These are phyloP conservation scores for Moesziomyces globuligerus DNA, from an alignment of 1,284 basidiomycete genomes.

Conservation along the genomic window DNA sequence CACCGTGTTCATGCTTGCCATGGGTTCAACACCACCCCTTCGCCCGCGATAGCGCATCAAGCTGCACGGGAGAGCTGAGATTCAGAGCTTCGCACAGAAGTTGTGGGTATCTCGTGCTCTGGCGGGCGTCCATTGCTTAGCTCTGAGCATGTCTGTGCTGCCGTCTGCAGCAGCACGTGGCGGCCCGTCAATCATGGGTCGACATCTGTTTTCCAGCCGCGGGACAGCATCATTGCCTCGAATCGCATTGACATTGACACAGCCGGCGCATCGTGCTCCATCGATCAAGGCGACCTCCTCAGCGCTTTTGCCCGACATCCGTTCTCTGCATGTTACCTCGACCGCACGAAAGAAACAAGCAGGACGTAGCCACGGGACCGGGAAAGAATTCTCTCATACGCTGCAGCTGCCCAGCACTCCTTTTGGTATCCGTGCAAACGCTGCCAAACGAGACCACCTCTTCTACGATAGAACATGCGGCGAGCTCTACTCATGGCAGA, in stretches of 20 bases:
- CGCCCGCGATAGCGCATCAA: neutral
- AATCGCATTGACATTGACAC: neutral
- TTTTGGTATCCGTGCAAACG: constrained; percentile 81
- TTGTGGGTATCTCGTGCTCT: too few species aligned
- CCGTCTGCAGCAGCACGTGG: neutral
- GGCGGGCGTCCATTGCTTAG: too few species aligned
- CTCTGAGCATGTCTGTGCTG: neutral
- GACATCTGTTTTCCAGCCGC: neutral
- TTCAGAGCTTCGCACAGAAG: neutral
- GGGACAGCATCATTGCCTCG: neutral
- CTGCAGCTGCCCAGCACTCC: constrained; percentile 83
- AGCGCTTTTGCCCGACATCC: neutral
- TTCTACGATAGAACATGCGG: constrained; percentile 78
- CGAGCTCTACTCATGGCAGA: constrained; percentile 85
- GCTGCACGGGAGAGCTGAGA: neutral
- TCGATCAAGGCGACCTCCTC: neutral
- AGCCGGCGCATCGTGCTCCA: too few species aligned
- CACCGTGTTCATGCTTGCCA: neutral
- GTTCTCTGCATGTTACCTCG: constrained; percentile 7
- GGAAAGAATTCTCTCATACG: constrained; percentile 72
- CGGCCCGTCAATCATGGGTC: neutral
- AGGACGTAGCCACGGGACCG: constrained; percentile 6
- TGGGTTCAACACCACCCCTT: neutral
- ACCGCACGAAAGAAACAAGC: constrained; percentile 12
- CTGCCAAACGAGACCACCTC: constrained; percentile 74